Conservation (phyloP, 495 filamentous ascomycete genomes). For the Penicillium goetzii region DNA sequence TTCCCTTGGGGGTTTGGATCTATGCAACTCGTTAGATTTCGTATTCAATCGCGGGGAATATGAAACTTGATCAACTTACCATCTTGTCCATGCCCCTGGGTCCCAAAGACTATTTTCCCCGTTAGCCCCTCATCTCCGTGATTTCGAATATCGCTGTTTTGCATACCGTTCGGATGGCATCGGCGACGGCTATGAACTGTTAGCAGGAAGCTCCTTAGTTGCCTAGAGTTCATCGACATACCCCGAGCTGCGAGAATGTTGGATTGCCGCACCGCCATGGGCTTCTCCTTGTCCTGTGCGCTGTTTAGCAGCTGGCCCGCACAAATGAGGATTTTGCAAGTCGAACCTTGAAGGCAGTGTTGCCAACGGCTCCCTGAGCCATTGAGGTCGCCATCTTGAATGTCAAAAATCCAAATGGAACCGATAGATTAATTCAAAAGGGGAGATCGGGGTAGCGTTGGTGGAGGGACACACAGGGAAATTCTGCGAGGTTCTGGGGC, state of each 20-base stretch:
- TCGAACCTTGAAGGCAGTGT: conserved; percentile 80
- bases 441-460: conserved; percentile 33
- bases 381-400: conserved; percentile 69
- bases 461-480: conserved; percentile 44
- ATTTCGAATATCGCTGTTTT: conserved; percentile 17
- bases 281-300: conserved; percentile 94
- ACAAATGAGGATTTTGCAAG: conserved; percentile 31
- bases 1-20: conserved; percentile 93
- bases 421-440: conserved; percentile 31
- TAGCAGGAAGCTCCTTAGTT: conserved; percentile 11
- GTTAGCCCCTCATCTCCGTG: conserved; percentile 51
- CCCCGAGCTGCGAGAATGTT: conserved; percentile 98
- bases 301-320: conserved; percentile 52
- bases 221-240: conserved; percentile 41
- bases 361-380: conserved; percentile 58
- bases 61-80: conserved; percentile 44
- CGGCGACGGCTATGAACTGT: conserved; percentile 75
- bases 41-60: conserved; percentile 28
- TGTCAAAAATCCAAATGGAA: conserved; percentile 37
- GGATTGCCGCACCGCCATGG: conserved; percentile 87
- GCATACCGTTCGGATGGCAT: conserved; percentile 87
- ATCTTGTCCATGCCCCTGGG: conserved; percentile 96
- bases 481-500: conserved; percentile 62
- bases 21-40: conserved; percentile 22
- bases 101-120: conserved; percentile 61